phyloP scores from a whole-genome alignment of 345 rosid species.

The Boechera divaricarpa region DNA sequence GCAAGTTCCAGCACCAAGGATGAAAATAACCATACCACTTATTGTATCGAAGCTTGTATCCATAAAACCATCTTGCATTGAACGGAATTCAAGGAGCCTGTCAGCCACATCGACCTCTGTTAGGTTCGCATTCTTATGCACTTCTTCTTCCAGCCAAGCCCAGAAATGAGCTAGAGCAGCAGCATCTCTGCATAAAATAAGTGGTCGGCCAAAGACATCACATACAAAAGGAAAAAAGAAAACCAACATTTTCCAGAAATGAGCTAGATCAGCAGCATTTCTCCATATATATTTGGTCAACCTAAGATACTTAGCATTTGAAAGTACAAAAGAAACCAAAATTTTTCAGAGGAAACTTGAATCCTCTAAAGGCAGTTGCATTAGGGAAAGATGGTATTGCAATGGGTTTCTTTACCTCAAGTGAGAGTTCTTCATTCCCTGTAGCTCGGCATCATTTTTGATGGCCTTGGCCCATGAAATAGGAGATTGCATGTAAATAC shows the following conservation, averaged over 20 bases:
- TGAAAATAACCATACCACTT: constrained; percentile 64
- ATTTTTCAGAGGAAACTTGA: background rate
- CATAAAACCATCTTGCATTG: constrained; percentile 76
- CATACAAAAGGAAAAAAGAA: background rate
- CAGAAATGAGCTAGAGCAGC: constrained; percentile 92
- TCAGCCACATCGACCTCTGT: constrained; percentile 93
- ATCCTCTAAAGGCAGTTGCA: background rate
- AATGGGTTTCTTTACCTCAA: constrained; percentile 59
- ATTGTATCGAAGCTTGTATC: constrained; percentile 98
- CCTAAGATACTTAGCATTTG: constrained; percentile 17
- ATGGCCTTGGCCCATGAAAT: constrained; percentile 82
- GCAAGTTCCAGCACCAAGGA: constrained; percentile 27
- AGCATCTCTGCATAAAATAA: constrained; percentile 73
- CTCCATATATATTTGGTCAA: constrained; percentile 23
- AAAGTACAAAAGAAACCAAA: constrained; percentile 17
- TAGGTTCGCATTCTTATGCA: constrained; percentile 58
- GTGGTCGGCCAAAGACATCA: constrained; percentile 15
- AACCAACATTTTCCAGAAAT: constrained; percentile 50
- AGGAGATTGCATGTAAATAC: constrained; percentile 79
- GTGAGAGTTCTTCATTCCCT: constrained; percentile 89
- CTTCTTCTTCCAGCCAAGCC: constrained; percentile 92
- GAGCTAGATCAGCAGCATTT: constrained; percentile 49
- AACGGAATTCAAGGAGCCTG: constrained; percentile 86
- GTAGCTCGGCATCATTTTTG: constrained; percentile 79
- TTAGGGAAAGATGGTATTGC: constrained; percentile 7